Conservation (phyloP, 2,329 filamentous ascomycete genomes). For the Madurella mycetomatis region DNA sequence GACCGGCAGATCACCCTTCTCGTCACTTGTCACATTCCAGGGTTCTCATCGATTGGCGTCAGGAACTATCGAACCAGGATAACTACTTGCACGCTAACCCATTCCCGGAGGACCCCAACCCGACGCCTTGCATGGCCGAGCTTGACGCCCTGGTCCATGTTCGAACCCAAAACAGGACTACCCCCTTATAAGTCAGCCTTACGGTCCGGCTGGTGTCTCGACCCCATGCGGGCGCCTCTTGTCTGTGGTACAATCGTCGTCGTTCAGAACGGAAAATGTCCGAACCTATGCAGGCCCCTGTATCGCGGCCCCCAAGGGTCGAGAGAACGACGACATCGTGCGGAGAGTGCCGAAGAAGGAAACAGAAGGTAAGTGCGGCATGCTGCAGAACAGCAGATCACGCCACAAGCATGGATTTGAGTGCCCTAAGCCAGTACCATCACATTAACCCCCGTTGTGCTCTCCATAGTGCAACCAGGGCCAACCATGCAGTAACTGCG, state of each 20-base stretch:
- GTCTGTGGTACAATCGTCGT: constrained; percentile 2
- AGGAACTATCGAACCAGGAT: constrained; percentile 3
- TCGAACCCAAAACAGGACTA: constrained; percentile 10
- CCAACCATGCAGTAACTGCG: constrained; percentile 51
- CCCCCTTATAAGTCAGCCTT: constrained; percentile 29
- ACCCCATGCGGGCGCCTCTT: constrained; percentile 9
- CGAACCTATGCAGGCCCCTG: constrained; percentile 32
- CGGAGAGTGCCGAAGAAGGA: constrained; percentile 47
- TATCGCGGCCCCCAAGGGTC: constrained; percentile 27
- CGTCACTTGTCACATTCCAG: background rate
- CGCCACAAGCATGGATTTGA: background rate
- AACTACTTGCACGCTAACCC: constrained; percentile 21
- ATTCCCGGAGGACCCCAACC: constrained; percentile 24
- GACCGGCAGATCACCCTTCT: background rate
- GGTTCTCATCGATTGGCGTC: background rate
- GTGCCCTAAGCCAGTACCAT: background rate
- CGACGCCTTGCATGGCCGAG: constrained; percentile 25
- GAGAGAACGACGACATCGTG: constrained; percentile 42
- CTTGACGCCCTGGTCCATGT: constrained; percentile 13
- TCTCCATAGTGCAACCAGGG: constrained; percentile 47
- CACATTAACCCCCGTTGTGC: constrained; percentile 1
- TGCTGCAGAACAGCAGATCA: background rate
- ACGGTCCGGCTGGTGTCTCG: constrained; percentile 12
- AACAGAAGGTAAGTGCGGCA: constrained; percentile 42
- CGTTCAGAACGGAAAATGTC: constrained; percentile 29